These are phyloP conservation scores for Deinandra increscens DNA, from an alignment of 129 eudicot species.

Conservation along the genomic window DNA sequence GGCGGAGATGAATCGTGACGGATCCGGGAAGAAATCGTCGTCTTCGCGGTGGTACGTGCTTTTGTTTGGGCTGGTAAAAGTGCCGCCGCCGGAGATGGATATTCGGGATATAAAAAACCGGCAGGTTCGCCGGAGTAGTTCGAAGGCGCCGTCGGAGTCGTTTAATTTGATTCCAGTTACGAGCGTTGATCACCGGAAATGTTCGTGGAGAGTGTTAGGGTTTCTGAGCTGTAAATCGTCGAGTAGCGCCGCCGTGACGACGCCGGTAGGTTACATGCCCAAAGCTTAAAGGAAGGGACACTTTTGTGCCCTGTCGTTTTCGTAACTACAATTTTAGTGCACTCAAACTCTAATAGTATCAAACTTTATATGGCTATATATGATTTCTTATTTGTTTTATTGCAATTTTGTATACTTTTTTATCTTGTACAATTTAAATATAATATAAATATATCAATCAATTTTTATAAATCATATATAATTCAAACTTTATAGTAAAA, in stretches of 20 bases:
- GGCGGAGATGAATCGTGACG: conserved; percentile 28
- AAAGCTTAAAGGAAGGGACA: conserved; percentile 32
- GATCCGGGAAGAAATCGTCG: conserved; percentile 37
- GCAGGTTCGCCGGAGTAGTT: conserved; percentile 46
- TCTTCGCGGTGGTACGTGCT: conserved; percentile 54
- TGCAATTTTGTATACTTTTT: too few relatives aligned
- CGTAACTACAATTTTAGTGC: not conserved
- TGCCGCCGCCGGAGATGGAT: conserved; percentile 72
- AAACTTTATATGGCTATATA: not conserved
- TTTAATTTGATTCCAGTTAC: conserved; percentile 25
- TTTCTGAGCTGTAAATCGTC: conserved; percentile 62
- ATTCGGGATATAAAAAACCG: conserved; percentile 58
- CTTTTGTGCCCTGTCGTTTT: not conserved
- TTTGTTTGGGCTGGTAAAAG: conserved; percentile 56
- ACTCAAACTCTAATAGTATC: not conserved
- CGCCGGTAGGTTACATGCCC: conserved; percentile 44
- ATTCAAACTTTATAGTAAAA: too few relatives aligned
- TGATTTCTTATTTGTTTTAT: not conserved
- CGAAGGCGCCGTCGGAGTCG: conserved; percentile 23
- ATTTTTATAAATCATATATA: too few relatives aligned
- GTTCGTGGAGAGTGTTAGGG: conserved; percentile 53
- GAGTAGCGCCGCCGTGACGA: conserved; percentile 47
- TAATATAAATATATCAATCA: too few relatives aligned
- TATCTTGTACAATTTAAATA: too few relatives aligned
- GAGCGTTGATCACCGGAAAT: conserved; percentile 28